Evolutionary conservation across 192 early-diverging fungal genomes (phyloP).

Genomic region (Phlyctochytrium bullatum): DNA sequence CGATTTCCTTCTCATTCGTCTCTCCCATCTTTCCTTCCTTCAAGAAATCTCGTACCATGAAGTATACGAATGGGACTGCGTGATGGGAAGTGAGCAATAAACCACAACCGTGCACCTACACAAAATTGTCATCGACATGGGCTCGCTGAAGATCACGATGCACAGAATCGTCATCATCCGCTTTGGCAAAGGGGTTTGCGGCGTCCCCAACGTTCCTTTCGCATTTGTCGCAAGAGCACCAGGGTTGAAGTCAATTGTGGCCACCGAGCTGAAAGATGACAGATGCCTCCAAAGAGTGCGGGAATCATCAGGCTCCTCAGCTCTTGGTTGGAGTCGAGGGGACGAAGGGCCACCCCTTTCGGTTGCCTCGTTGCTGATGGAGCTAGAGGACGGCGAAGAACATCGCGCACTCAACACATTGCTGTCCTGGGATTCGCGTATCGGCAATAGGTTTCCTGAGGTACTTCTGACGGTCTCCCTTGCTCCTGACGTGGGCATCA

Average conservation of each 20-base stretch:
- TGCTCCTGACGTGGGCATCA: no score
- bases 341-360: no score
- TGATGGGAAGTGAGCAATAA: constrained; percentile 5
- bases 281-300: neutral
- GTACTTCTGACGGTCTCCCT: no score
- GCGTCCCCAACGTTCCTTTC: no score
- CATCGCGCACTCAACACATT: no score
- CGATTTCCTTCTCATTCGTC: constrained; percentile 68
- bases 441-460: no score
- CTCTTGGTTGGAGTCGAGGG: no score
- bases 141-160: constrained; percentile 48
- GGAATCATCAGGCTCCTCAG: no score
- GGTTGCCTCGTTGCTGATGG: no score
- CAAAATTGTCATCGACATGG: constrained; percentile 13
- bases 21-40: neutral
- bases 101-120: constrained; percentile 3
- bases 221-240: neutral
- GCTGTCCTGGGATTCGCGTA: no score
- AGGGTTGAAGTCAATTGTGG: constrained; percentile 2
- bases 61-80: constrained; percentile 82
- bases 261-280: neutral
- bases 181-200: constrained; percentile 42
- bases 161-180: constrained; percentile 48
- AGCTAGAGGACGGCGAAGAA: no score
- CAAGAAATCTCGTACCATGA: constrained; percentile 73